phyloP scores from a whole-genome alignment of 2,329 filamentous ascomycete genomes.

The Paraphoma chrysanthemicola region DNA sequence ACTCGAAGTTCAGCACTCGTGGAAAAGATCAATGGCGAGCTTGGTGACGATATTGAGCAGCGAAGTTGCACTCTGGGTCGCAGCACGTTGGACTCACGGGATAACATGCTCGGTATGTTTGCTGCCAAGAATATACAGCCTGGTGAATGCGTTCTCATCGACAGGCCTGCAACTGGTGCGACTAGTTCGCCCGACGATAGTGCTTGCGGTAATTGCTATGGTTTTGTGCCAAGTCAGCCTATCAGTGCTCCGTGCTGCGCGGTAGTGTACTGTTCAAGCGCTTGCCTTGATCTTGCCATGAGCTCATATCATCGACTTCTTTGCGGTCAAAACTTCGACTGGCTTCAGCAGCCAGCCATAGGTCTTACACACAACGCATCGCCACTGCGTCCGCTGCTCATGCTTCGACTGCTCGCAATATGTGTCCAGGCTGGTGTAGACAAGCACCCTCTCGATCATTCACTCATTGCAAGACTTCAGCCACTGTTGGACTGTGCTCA shows the following conservation, averaged over 20 bases:
- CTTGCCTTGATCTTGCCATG: constrained; percentile 30
- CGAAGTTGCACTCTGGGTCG: constrained; percentile 1
- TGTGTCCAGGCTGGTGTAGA: constrained; percentile 25
- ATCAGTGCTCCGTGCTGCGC: neutral
- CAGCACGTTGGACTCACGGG: constrained; percentile 7
- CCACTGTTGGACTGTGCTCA: constrained; percentile 32
- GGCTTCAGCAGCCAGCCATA: constrained; percentile 19
- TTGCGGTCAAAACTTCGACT: constrained; percentile 38
- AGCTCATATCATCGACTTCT: constrained; percentile 31
- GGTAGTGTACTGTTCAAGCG: neutral
- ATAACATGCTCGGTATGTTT: constrained; percentile 16
- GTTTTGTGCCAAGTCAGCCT: neutral
- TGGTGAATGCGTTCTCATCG: constrained; percentile 22
- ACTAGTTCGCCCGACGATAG: neutral
- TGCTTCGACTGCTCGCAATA: constrained; percentile 36
- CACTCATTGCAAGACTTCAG: constrained; percentile 35
- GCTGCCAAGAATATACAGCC: constrained; percentile 7
- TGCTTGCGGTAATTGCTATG: neutral
- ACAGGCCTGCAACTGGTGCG: neutral
- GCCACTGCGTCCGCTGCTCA: constrained; percentile 32
- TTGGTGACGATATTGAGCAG: neutral
- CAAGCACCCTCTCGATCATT: constrained; percentile 31
- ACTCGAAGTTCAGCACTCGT: constrained; percentile 8
- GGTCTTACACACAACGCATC: constrained; percentile 21
- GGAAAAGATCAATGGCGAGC: constrained; percentile 1